Base-by-base conservation (phyloP, 2,329 filamentous ascomycete genomes). In the Sclerotinia minor region DNA sequence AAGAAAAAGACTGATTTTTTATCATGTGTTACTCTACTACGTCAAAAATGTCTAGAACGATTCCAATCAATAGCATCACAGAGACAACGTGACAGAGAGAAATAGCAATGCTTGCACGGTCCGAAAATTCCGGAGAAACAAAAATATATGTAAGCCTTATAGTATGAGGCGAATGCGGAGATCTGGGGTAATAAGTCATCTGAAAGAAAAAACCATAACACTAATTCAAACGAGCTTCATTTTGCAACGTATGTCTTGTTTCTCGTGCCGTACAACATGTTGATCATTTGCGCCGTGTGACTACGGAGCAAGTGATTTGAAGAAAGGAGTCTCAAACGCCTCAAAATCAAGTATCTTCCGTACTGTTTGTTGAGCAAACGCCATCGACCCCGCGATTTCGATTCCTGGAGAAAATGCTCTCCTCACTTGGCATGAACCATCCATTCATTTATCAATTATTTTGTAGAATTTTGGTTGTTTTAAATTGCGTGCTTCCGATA, bases 181-280 rank as follows among this genome's bases (percentile, higher is more conserved):
- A 63, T 63, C 45, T 63, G 59, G 32, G 59, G 59, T 63, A 50
- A 63, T 26, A 63, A 63, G 59, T 50, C 59, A 63, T 41, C 59
- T 41, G 59, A 63, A 63, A 32, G 8, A 26, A 38, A 57, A 61
- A 63, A 13, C 41, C 21, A 50, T 45, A 61, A 50, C 59, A 61
- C 29, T 38, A 50, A 26, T 61, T 38, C 45, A 38, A 61, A 26
- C 45, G 15, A 50, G 29, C 59, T 63, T 63, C 45, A 13, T 26
- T 13, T 50, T 35, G 59, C 45, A 49, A 26, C 29, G 29, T 61
- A 50, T 50, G 45, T 61, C 21, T 26, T 50, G n/a, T 17, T 26
- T 41, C 47, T 63, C 32, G 44, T 38, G 59, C 45, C 17, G 45
- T 50, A 63, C 59, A 38, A 9, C 59, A 52, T 63, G 29, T 26